Evolutionary conservation across 371 early-diverging fungal genomes (phyloP).

Genomic region (Coemansia sp.): DNA sequence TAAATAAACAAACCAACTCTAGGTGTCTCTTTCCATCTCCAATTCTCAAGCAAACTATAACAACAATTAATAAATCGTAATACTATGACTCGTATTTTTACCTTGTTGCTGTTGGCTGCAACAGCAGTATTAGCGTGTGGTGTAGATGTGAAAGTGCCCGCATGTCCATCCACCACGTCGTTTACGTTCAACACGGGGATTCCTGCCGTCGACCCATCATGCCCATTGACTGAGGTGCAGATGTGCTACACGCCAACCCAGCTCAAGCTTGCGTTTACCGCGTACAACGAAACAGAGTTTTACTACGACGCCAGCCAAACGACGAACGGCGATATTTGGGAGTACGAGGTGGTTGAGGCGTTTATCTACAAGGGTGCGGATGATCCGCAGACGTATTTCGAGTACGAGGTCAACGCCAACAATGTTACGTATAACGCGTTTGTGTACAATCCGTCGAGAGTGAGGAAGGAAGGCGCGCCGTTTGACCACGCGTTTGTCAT

Average conservation of each 20-base stretch:
- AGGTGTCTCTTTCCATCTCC: no score
- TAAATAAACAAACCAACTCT: background rate
- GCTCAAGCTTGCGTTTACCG: conserved; percentile 35
- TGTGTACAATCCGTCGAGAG: conserved; percentile 41
- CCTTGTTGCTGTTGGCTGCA: background rate
- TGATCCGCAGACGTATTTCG: conserved; percentile 46
- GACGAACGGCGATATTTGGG: conserved; percentile 50
- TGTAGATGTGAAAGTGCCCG: conserved; percentile 28
- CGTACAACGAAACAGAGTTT: conserved; percentile 32
- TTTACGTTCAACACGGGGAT: conserved; percentile 28
- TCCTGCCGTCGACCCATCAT: conserved; percentile 19
- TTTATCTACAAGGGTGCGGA: conserved; percentile 41
- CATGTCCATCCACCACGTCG: conserved; percentile 27
- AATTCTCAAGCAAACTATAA: background rate
- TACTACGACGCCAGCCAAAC: conserved; percentile 35
- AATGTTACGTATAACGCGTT: conserved; percentile 47
- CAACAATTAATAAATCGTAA: background rate
- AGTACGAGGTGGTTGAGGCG: conserved; percentile 47
- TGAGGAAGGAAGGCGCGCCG: conserved; percentile 28
- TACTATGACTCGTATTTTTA: background rate
- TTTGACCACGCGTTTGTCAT: conserved; percentile 47
- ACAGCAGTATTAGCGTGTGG: background rate
- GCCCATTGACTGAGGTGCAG: conserved; percentile 36
- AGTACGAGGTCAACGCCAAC: conserved; percentile 47
- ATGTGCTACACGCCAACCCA: conserved; percentile 42